Conservation (phyloP, 2,329 filamentous ascomycete species). For the Ceratocystis harringtonii region DNA sequence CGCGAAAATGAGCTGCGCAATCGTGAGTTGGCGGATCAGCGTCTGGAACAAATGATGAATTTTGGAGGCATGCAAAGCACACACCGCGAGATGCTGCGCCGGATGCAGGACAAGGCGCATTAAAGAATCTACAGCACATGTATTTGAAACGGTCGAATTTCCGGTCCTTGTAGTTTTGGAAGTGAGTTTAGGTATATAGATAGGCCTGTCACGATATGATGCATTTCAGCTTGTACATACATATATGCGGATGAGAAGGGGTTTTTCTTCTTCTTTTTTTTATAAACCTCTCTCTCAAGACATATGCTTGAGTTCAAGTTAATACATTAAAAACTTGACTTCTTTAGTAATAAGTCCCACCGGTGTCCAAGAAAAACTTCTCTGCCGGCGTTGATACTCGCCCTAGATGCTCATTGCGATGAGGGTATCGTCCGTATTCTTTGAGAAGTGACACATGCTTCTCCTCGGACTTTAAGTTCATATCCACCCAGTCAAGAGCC, state of each 20-base stretch:
- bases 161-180: not conserved
- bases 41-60: constrained; percentile 62
- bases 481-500: constrained; percentile 14
- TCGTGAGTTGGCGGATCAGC: constrained; percentile 43
- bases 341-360: constrained; percentile 22
- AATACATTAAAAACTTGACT: not conserved
- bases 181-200: not conserved
- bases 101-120: constrained; percentile 44
- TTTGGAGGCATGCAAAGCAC: constrained; percentile 57
- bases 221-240: not conserved
- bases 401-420: constrained; percentile 38
- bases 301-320: not conserved
- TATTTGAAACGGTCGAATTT: not conserved
- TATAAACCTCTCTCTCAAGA: not conserved
- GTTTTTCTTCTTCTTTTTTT: too few species aligned
- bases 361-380: constrained; percentile 32
- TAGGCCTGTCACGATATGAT: not conserved
- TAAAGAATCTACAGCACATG: not conserved
- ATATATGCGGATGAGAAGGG: not conserved
- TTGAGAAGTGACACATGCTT: constrained; percentile 37
- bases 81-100: constrained; percentile 65
- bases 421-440: constrained; percentile 43
- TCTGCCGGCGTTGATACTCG: constrained; percentile 36
- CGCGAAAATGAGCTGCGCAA: constrained; percentile 43
- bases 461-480: constrained; percentile 22